Percentiles rank a stretch among this genome's conserved stretches.
Conservation (phyloP, 73 alveolate species). For the Paramecium octaurelia region DNA sequence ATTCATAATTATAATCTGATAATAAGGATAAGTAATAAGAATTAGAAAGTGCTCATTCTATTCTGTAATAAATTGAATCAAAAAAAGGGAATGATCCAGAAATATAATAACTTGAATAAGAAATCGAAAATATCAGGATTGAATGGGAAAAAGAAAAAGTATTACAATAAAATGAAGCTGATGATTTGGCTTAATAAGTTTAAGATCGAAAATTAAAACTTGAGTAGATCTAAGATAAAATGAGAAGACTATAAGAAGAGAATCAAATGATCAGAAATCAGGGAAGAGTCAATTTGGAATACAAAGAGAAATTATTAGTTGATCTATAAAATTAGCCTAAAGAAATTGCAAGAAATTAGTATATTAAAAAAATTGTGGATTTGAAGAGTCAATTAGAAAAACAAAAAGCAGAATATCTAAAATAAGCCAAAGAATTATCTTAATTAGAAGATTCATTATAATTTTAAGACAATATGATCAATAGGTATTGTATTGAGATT, state of each 20-base stretch:
- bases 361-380: constrained; percentile 1
- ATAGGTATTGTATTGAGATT: not conserved
- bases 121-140: not conserved
- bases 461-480: constrained; percentile 19
- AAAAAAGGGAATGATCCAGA: constrained; percentile 37
- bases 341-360: constrained; percentile 7
- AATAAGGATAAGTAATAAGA: not conserved
- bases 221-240: not conserved
- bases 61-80: not conserved
- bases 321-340: not conserved
- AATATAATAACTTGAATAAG: not conserved
- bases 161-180: not conserved
- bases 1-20: not conserved
- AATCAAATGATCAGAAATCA: constrained; percentile 37
- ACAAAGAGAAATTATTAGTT: not conserved
- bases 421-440: not conserved
- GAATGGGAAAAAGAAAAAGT: constrained; percentile 28
- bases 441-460: not conserved
- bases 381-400: not conserved
- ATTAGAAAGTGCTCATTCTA: not conserved
- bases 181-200: not conserved
- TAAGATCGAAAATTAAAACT: not conserved
- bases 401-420: not conserved
- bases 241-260: constrained; percentile 39
- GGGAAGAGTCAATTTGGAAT: constrained; percentile 20